Evolutionary conservation across 139 green algal species (phyloP).

Genomic region (Ettlia oleoabundans): DNA sequence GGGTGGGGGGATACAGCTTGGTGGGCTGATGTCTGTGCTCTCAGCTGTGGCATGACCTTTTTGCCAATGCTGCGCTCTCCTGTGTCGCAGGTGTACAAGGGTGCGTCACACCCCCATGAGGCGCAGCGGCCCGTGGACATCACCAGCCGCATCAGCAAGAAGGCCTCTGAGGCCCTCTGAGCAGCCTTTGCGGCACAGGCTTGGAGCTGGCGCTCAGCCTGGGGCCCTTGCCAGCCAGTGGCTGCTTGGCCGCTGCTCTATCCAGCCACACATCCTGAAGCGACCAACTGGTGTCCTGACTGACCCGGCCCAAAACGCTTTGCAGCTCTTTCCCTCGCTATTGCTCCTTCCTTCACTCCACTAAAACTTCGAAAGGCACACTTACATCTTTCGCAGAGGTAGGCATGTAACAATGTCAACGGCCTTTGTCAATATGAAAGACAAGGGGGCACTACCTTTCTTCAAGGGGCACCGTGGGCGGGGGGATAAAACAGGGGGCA

Average conservation of each 20-base stretch:
- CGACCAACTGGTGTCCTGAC: no score
- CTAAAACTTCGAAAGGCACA: no score
- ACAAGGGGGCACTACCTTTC: no score
- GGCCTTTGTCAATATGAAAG: no score
- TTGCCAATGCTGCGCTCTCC: no score
- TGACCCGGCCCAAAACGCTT: no score
- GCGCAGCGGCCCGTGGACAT: slow-evolving; percentile 94
- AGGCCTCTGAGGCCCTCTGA: slow-evolving; percentile 41
- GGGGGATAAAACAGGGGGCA: no score
- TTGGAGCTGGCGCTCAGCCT: neutral
- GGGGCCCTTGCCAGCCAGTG: neutral
- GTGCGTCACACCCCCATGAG: slow-evolving; percentile 87
- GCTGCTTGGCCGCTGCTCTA: neutral
- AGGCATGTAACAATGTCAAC: neutral
- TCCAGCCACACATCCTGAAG: no score
- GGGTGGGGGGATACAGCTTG: no score
- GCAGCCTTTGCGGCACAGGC: neutral
- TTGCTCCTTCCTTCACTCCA: neutral
- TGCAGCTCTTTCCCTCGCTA: neutral
- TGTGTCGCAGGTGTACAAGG: slow-evolving; percentile 97
- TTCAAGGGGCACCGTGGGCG: no score
- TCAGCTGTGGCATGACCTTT: no score
- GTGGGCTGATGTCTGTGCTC: no score
- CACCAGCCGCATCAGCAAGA: slow-evolving; percentile 78
- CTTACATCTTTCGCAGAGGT: neutral